Percentiles rank a stretch among this genome's conserved stretches.
Evolutionary conservation across 495 filamentous ascomycete genomes (phyloP).

Genomic region (Tuber melanosporum): DNA sequence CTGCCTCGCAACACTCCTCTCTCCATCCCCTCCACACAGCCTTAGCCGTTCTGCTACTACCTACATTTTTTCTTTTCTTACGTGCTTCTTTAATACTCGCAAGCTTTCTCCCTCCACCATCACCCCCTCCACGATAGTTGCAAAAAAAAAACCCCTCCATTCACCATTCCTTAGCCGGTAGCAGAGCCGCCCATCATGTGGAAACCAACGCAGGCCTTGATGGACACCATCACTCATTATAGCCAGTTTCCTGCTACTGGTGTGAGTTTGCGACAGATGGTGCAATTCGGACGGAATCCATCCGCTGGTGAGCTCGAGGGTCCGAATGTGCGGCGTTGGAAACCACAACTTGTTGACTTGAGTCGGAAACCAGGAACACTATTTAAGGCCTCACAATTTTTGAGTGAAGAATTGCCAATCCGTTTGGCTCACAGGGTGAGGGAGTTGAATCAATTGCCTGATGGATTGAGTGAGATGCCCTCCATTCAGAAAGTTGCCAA

Average conservation of each 20-base stretch:
- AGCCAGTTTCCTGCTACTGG: constrained; percentile 94
- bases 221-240: constrained; percentile 99
- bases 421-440: constrained; percentile 92
- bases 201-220: constrained; percentile 81
- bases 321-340: constrained; percentile 29
- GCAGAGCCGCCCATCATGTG: constrained; percentile 47
- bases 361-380: constrained; percentile 62
- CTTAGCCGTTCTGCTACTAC: neutral
- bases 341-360: constrained; percentile 34
- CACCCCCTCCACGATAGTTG: neutral
- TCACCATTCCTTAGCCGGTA: constrained; percentile 13
- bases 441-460: constrained; percentile 85
- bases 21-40: neutral
- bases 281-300: constrained; percentile 90
- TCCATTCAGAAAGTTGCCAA: constrained; percentile 91
- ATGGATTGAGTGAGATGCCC: constrained; percentile 96
- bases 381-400: constrained; percentile 95
- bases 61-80: neutral
- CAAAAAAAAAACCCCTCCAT: neutral
- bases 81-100: neutral
- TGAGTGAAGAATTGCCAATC: constrained; percentile 96
- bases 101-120: neutral
- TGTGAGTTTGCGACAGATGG: constrained; percentile 95
- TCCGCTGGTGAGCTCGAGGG: constrained; percentile 60
- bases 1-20: neutral